These are phyloP conservation scores for Diaporthe humulicola DNA, from an alignment of 2,329 filamentous ascomycete genomes.

Conservation along the genomic window DNA sequence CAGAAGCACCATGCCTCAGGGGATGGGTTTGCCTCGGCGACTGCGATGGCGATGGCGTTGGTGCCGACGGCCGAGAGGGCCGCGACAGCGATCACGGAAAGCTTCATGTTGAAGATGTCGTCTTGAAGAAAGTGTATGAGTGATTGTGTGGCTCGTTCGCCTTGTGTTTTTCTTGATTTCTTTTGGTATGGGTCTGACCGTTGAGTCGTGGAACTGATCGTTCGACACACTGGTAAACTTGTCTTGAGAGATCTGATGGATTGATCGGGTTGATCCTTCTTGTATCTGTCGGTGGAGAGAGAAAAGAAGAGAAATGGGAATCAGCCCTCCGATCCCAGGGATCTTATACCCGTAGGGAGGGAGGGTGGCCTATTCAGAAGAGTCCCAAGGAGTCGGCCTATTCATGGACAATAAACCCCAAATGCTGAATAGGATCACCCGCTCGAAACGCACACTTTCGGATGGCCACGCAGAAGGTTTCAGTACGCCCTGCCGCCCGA, in stretches of 20 bases:
- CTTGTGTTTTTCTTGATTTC: background rate
- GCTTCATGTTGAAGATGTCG: conserved; percentile 47
- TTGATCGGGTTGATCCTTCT: conserved; percentile 33
- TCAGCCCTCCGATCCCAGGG: background rate
- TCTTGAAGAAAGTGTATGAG: conserved; percentile 10
- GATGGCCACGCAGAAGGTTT: background rate
- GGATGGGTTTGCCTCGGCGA: conserved; percentile 41
- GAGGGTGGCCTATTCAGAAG: conserved; percentile 29
- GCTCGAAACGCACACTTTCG: background rate
- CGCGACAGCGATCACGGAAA: conserved; percentile 45
- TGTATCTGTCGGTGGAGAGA: conserved; percentile 20
- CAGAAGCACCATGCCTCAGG: conserved; percentile 49
- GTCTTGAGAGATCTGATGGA: conserved; percentile 33
- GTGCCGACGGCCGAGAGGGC: conserved; percentile 43
- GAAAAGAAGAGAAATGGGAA: background rate
- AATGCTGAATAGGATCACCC: conserved; percentile 17
- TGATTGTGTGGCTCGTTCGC: conserved; percentile 1
- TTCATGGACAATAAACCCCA: conserved; percentile 37
- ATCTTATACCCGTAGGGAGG: conserved; percentile 29
- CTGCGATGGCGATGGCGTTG: conserved; percentile 47
- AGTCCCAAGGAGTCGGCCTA: conserved; percentile 1
- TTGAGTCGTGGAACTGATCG: conserved; percentile 36
- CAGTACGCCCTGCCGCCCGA: background rate
- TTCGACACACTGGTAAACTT: conserved; percentile 38
- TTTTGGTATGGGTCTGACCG: conserved; percentile 26